Evolutionary conservation across 768 basidiomycete species (phyloP).

Genomic region (Xerocomellus amylosporus): DNA sequence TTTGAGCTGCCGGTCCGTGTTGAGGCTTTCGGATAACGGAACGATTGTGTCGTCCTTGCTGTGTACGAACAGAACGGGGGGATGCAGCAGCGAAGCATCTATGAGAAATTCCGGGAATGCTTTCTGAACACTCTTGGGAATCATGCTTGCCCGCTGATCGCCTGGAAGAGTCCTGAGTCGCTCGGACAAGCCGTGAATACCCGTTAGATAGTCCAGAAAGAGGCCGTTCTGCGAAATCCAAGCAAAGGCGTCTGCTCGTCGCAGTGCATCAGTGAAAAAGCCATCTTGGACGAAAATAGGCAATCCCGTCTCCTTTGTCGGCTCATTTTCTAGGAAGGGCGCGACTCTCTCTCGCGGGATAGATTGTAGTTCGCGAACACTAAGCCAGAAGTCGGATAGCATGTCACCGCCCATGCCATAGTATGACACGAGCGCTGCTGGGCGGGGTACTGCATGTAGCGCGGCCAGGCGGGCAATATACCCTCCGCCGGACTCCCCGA

Average conservation of each 20-base stretch:
- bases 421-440: conserved; percentile 1
- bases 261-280: background rate
- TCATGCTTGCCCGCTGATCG: background rate
- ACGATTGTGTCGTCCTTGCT: conserved; percentile 1
- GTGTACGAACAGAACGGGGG: background rate
- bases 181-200: background rate
- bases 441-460: background rate
- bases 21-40: background rate
- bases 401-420: conserved; percentile 5
- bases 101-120: background rate
- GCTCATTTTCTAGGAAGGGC: background rate
- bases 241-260: background rate
- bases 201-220: background rate
- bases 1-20: background rate
- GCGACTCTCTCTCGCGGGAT: conserved; percentile 1
- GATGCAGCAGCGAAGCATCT: background rate
- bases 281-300: background rate
- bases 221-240: conserved; percentile 1
- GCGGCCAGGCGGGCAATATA: background rate
- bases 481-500: conserved; percentile 3
- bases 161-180: background rate
- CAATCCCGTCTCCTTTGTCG: background rate
- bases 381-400: conserved; percentile 2
- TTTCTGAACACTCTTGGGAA: background rate
- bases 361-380: background rate